Evolutionary conservation across 2,329 filamentous ascomycete genomes (phyloP).

Genomic region (Hortaea sp.): DNA sequence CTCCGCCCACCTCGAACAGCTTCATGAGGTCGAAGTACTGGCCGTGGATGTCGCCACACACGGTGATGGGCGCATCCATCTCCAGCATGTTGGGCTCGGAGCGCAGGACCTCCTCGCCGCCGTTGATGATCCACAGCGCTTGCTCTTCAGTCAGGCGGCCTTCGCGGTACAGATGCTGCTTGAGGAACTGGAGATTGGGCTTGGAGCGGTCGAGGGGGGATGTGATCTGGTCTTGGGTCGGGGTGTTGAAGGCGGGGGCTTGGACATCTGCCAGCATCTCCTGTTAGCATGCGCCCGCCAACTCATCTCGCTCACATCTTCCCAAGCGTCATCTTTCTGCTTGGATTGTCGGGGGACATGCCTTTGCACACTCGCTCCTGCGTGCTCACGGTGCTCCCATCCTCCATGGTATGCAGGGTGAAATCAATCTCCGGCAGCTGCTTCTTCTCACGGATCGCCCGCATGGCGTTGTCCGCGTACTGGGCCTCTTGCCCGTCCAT

Average conservation of each 20-base stretch:
- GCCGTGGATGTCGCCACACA: slow-evolving; percentile 95
- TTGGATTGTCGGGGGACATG: slow-evolving; percentile 32
- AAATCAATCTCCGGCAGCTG: slow-evolving; percentile 97
- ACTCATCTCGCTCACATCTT: neutral
- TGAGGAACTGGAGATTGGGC: slow-evolving; percentile 87
- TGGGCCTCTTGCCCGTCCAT: slow-evolving; percentile 25
- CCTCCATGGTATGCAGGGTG: slow-evolving; percentile 96
- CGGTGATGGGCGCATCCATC: slow-evolving; percentile 98
- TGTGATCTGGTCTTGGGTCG: slow-evolving; percentile 90
- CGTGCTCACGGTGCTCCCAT: slow-evolving; percentile 90
- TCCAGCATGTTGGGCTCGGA: slow-evolving; percentile 91
- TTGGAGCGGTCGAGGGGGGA: slow-evolving; percentile 76
- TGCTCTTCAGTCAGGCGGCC: slow-evolving; percentile 95
- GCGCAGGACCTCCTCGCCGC: slow-evolving; percentile 77
- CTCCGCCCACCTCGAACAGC: slow-evolving; percentile 94
- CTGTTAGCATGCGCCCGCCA: slow-evolving; percentile 8
- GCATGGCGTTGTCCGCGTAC: slow-evolving; percentile 74
- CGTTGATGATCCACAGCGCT: slow-evolving; percentile 86
- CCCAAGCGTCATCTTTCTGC: neutral
- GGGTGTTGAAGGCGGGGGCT: slow-evolving; percentile 86
- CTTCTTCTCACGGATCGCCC: slow-evolving; percentile 89
- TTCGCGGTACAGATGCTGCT: slow-evolving; percentile 97
- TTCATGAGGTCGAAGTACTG: slow-evolving; percentile 99
- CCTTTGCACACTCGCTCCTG: slow-evolving; percentile 97
- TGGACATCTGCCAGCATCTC: slow-evolving; percentile 64